These are phyloP conservation scores for Tylopilus vinaceipallidus DNA, from an alignment of 768 basidiomycete genomes.

Conservation along the genomic window DNA sequence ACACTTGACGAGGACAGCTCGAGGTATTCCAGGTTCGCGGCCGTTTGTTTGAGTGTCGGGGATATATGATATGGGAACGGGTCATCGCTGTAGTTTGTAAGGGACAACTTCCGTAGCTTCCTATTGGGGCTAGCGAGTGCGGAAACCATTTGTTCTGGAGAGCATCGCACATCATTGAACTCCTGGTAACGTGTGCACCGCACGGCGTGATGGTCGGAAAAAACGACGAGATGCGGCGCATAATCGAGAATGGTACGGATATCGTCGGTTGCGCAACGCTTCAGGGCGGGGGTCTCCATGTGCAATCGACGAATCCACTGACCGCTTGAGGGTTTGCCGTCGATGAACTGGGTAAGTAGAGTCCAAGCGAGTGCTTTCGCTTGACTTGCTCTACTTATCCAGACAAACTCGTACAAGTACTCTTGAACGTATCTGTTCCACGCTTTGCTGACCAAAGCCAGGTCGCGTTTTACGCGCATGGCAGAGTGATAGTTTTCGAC, in stretches of 20 bases:
- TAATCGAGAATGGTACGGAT: constrained; percentile 68
- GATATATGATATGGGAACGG: constrained; percentile 55
- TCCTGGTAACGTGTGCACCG: constrained; percentile 51
- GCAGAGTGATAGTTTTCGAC: constrained; percentile 43
- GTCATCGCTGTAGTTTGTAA: constrained; percentile 72
- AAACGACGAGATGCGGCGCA: constrained; percentile 56
- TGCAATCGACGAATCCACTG: constrained; percentile 61
- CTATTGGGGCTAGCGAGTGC: constrained; percentile 55
- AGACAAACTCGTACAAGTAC: constrained; percentile 65
- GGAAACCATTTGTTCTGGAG: constrained; percentile 57
- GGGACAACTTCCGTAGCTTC: constrained; percentile 56
- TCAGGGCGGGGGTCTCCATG: constrained; percentile 63
- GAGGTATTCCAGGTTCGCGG: constrained; percentile 59
- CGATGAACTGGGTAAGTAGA: constrained; percentile 42
- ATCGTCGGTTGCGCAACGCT: constrained; percentile 64
- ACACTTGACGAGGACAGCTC: constrained; percentile 61
- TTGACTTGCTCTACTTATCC: constrained; percentile 57
- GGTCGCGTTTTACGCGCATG: constrained; percentile 48
- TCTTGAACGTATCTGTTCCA: constrained; percentile 57
- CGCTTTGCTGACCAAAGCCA: constrained; percentile 53
- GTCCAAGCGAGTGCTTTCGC: constrained; percentile 46
- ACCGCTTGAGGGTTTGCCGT: constrained; percentile 38
- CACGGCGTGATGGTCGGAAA: constrained; percentile 63
- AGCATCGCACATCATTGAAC: constrained; percentile 42
- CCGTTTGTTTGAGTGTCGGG: constrained; percentile 50